A percentile compares a stretch with the other conserved stretches of the same genome.
These are phyloP conservation scores for Wickerhamiella azyma DNA, from an alignment of 805 yeast species.

Conservation along the genomic window DNA sequence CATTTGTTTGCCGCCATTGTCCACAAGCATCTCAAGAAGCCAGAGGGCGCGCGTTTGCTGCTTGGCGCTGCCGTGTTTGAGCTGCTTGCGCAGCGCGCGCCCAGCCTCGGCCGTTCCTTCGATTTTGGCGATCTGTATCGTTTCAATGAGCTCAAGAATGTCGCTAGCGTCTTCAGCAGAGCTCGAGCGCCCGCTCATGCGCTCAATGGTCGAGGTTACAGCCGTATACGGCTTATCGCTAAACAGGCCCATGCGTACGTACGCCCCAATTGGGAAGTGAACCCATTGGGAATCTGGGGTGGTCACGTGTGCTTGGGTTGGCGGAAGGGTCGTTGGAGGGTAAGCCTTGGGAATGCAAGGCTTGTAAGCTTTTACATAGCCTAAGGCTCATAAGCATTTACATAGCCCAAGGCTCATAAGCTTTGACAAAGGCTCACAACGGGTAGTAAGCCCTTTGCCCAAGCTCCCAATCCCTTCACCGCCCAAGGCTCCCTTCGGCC, in stretches of 20 bases:
- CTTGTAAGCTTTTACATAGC: too few relatives aligned
- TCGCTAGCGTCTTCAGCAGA: conserved; percentile 31
- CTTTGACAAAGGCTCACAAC: too few relatives aligned
- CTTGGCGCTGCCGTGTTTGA: conserved; percentile 63
- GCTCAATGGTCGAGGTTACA: conserved; percentile 28
- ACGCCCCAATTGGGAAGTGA: too few relatives aligned
- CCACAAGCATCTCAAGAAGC: conserved; percentile 46
- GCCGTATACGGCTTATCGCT: conserved; percentile 32
- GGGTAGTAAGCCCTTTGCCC: too few relatives aligned
- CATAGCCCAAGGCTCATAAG: too few relatives aligned
- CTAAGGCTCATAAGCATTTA: too few relatives aligned
- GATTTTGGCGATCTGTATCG: conserved; percentile 30
- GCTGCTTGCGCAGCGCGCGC: conserved; percentile 71
- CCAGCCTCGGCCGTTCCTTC: conserved; percentile 65
- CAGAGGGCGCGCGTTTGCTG: conserved; percentile 60
- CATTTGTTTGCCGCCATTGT: conserved; percentile 32
- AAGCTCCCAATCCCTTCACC: too few relatives aligned
- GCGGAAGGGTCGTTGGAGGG: neutral
- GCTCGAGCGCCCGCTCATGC: conserved; percentile 22
- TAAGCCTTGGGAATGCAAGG: too few relatives aligned
- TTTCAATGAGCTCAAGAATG: conserved; percentile 44
- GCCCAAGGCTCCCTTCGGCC: too few relatives aligned
- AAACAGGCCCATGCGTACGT: conserved; percentile 21
- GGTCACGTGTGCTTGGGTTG: neutral
- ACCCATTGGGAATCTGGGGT: neutral